Base-by-base conservation (phyloP, 1,284 basidiomycete species). In the Cryptococcus sp. region DNA sequence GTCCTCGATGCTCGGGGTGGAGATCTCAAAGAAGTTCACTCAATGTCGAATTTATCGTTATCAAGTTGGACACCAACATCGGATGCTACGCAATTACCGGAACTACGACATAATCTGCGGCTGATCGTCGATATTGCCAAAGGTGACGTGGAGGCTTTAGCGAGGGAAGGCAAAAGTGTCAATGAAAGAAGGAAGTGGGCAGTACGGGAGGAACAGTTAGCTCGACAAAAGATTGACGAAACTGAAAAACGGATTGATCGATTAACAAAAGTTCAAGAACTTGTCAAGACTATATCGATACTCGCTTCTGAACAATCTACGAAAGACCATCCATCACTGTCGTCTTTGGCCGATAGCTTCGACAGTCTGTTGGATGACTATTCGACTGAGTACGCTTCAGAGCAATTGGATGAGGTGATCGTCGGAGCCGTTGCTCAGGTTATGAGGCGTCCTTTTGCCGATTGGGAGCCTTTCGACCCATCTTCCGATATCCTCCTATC, bases 1-100 rank as follows among this genome's bases (percentile, higher is more conserved):
- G 92, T 98, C 31, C 87, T 96, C 49, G 93, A 98, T 73, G 88
- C 92, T n/a, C 88, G 90, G 14, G 88, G 92, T 39, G 87, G 88
- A 53, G 88, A 88, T 61, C 89, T 92, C 22, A 81, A 86, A 37
- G 88, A 92, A 72, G 83, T 94, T 5, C 81, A 86, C 3, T 91
- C 88, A 1, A 72, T 93, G 22, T 83, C 89, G 1, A 86, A 90
- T 28, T 78, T 91, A 22, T 85, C 86, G 1, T 72, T 84, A 31
- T 85, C 86, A 31, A 81, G 84, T 7, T 92, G 91, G 89, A 85
- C 85, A 13, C 90, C 89, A 1, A 85, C 88, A 0, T 83, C 83
- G 13, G 91, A 97, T 61, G 80, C 84, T 1, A 88, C 85, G 42
- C 85, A 88, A 55, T 83, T 98, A 57, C 93, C 94, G 0, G 96